Base-by-base conservation (phyloP, 495 filamentous ascomycete species). In the Talaromyces trachyspermus region DNA sequence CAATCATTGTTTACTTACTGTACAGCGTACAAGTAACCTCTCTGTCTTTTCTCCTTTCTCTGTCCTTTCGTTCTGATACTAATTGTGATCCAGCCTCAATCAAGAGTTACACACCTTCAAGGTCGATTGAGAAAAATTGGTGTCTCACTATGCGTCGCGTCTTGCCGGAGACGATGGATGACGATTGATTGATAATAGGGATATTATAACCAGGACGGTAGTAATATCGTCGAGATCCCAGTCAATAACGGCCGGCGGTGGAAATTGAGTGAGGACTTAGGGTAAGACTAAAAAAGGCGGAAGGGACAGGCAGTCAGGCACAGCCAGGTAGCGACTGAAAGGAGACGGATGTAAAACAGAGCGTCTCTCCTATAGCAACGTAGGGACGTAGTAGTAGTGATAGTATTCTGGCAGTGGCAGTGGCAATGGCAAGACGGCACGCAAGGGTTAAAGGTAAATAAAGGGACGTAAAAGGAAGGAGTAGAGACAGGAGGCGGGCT, bases 361-460 rank as follows among this genome's bases (percentile, higher is more conserved):
- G n/a, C n/a, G n/a, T n/a, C n/a, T n/a, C n/a, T n/a, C n/a, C n/a
- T n/a, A n/a, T n/a, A n/a, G n/a, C n/a, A n/a, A n/a, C n/a, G n/a
- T n/a, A n/a, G n/a, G n/a, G n/a, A n/a, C n/a, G n/a, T n/a, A n/a
- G n/a, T n/a, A n/a, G n/a, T n/a, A n/a, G n/a, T n/a, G n/a, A n/a
- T n/a, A n/a, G n/a, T n/a, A n/a, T n/a, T n/a, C n/a, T n/a, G n/a
- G n/a, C n/a, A n/a, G n/a, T n/a, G n/a, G n/a, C n/a, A n/a, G n/a
- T n/a, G n/a, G n/a, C n/a, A n/a, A n/a, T n/a, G n/a, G n/a, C 22
- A 23, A 42, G 4, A 18, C 26, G 2, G 24, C 39, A 42, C 39
- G 39, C 39, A 42, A 42, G 39, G 39, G 39, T 42, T 42, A 14
- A 23, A 42, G 17, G 39, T 42, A 42, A 38, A 42, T 24, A 24